Percentiles rank a stretch among this genome's conserved stretches.
phyloP scores from a whole-genome alignment of 2,329 filamentous ascomycete species.

The Lecanoromycetidae sp. region DNA sequence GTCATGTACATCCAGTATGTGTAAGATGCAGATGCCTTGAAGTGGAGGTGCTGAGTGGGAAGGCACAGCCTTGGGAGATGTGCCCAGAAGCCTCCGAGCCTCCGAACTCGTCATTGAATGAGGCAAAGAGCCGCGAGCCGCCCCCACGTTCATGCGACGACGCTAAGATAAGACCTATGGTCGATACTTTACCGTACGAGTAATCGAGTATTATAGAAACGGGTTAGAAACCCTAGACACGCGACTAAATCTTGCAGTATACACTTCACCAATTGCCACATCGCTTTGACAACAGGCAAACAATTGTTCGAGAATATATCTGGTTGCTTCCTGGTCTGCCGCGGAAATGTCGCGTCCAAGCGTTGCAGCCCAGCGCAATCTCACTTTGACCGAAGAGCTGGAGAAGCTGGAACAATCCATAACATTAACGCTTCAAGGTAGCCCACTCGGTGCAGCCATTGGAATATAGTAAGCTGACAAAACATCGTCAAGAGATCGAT shows the following conservation, averaged over 20 bases:
- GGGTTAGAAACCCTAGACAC: no score
- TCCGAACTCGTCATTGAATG: not conserved
- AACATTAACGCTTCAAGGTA: constrained; percentile 85
- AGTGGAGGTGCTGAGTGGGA: not conserved
- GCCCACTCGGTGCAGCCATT: constrained; percentile 4
- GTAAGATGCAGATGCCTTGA: not conserved
- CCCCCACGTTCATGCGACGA: not conserved
- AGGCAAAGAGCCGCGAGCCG: not conserved
- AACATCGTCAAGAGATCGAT: constrained; percentile 68
- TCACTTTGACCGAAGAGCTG: constrained; percentile 86
- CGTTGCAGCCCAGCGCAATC: constrained; percentile 37
- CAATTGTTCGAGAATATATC: not conserved
- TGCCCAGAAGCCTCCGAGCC: no score
- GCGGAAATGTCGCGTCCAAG: constrained; percentile 39
- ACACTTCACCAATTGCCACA: no score
- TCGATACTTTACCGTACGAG: constrained; percentile 1
- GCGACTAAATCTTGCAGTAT: no score
- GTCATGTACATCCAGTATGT: no score
- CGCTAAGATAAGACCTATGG: not conserved
- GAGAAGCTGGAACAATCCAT: constrained; percentile 95
- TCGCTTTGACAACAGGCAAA: not conserved
- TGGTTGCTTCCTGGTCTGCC: not conserved
- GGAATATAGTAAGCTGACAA: not conserved
- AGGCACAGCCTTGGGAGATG: constrained; percentile 1
- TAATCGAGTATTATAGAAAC: no score